phyloP scores from a whole-genome alignment of 1,284 basidiomycete species.

The Leccinum brunneo-olivaceum region DNA sequence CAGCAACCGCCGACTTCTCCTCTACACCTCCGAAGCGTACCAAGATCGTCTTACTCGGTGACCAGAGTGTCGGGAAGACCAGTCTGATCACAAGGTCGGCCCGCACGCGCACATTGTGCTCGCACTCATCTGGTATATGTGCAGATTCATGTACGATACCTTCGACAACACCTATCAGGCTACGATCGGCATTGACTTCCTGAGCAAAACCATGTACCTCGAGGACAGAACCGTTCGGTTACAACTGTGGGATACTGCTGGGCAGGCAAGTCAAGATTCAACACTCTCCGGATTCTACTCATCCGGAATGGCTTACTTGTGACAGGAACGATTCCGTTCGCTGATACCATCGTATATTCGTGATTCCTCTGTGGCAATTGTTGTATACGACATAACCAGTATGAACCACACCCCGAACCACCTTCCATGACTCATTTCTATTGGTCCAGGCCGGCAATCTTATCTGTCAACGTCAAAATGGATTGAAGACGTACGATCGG shows the following conservation, averaged over 20 bases:
- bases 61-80: slow-evolving; percentile 94
- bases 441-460: slow-evolving; percentile 76
- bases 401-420: slow-evolving; percentile 25
- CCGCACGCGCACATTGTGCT: slow-evolving; percentile 1
- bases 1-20: slow-evolving; percentile 74
- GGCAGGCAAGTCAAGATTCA: slow-evolving; percentile 56
- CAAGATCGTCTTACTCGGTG: slow-evolving; percentile 91
- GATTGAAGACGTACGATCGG: slow-evolving; percentile 98
- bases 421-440: background rate
- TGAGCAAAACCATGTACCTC: slow-evolving; percentile 99
- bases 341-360: slow-evolving; percentile 99
- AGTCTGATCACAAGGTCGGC: slow-evolving; percentile 91
- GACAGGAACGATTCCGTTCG: slow-evolving; percentile 92
- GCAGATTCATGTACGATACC: slow-evolving; percentile 97
- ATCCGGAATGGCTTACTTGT: slow-evolving; percentile 1
- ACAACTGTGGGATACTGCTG: slow-evolving; percentile 98
- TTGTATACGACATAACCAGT: slow-evolving; percentile 99
- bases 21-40: slow-evolving; percentile 88
- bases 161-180: slow-evolving; percentile 99
- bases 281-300: slow-evolving; percentile 3
- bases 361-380: slow-evolving; percentile 96
- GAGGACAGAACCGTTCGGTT: slow-evolving; percentile 97
- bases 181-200: slow-evolving; percentile 98
- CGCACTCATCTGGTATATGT: background rate
- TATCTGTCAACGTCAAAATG: slow-evolving; percentile 98